Base-by-base conservation (phyloP, 2,329 filamentous ascomycete genomes). In the Cercospora berteroae region DNA sequence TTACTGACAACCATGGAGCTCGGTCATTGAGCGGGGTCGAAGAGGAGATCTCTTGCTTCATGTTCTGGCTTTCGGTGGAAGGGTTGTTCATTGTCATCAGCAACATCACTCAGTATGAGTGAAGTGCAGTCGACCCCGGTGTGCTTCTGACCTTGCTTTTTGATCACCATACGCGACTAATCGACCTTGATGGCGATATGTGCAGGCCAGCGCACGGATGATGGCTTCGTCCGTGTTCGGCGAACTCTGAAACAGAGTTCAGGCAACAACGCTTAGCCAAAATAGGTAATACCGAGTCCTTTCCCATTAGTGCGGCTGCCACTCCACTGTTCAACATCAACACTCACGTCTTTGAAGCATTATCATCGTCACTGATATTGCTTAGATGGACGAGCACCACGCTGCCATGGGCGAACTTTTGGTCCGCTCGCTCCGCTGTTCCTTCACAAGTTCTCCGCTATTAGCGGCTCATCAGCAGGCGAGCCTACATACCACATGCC, bases 11-110 rank as follows among this genome's bases (percentile, higher is more conserved):
- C 10, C 5, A 9, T 50, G 59, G 33, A 61, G 59, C 59, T 61
- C 59, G 36, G 59, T 61, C 59, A 50, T 61, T 48, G 59, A 61
- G 59, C 59, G 59, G 59, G 59, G 59, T 61, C 59, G 42, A 61
- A 61, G 59, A 61, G 59, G 59, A 61, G 59, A 12, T 31, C 36
- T 48, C n/a, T 50, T 42, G 59, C 20, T n/a, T 50, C 59, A 39
- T 48, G 59, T 16, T 5, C 59, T 61, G 59, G 59, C 59, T 16
- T 27, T 29, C 59, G 59, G 59, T 18, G 25, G 18, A 44, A 61
- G 36, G 59, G 57, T 18, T 25, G 18, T 25, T 36, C 57, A 36
- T 39, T 20, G 18, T 5, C 23, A 25, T 18, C 2, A 8, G 25
- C 13, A 10, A 52, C 5, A 3, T 52, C 23, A 23, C 48, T 8